phyloP scores from a whole-genome alignment of 805 yeast genomes.

The Maudiozyma barnettii region DNA sequence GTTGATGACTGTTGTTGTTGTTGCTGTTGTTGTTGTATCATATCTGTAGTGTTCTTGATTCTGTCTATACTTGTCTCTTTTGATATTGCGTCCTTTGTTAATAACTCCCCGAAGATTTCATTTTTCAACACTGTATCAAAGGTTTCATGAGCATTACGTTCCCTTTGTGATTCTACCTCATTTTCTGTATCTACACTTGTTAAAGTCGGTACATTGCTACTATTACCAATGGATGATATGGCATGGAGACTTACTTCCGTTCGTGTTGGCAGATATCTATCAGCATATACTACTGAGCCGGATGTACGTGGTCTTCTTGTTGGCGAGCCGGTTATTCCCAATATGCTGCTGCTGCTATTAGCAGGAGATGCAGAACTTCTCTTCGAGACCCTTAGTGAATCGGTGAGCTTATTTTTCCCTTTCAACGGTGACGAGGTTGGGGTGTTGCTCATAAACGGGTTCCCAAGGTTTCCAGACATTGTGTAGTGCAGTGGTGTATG shows the following conservation, averaged over 20 bases:
- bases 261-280: conserved; percentile 80
- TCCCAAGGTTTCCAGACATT: not conserved
- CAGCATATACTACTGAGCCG: conserved; percentile 46
- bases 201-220: conserved; percentile 20
- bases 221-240: conserved; percentile 44
- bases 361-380: not conserved
- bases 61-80: conserved; percentile 28
- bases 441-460: conserved; percentile 27
- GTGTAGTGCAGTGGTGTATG: not conserved
- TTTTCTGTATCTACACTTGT: conserved; percentile 27
- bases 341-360: not conserved
- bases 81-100: conserved; percentile 37
- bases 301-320: conserved; percentile 26
- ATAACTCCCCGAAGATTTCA: conserved; percentile 83
- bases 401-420: conserved; percentile 7
- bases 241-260: conserved; percentile 83
- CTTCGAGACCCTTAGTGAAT: not conserved
- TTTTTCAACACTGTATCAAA: conserved; percentile 80
- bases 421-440: conserved; percentile 28
- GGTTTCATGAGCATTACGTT: conserved; percentile 77
- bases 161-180: conserved; percentile 59
- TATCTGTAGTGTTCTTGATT: conserved; percentile 22
- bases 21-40: not conserved
- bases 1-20: no score
- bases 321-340: conserved; percentile 8